Evolutionary conservation across 2,329 filamentous ascomycete genomes (phyloP).

Genomic region (Penicillium oxalicum): DNA sequence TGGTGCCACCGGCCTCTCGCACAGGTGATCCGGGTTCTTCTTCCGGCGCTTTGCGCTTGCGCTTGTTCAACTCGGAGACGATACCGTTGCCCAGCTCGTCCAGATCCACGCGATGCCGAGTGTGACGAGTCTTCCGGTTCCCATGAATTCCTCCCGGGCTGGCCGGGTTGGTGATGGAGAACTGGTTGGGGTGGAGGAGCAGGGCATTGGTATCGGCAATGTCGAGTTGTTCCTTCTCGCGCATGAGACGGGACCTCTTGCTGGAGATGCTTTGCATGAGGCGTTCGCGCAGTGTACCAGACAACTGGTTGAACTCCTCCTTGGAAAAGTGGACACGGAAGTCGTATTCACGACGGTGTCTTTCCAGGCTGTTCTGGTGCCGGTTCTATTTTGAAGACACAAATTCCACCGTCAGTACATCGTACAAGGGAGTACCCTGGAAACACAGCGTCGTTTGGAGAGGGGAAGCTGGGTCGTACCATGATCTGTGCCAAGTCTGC

Average conservation of each 20-base stretch:
- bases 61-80: constrained; percentile 45
- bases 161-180: constrained; percentile 59
- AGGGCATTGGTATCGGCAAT: constrained; percentile 61
- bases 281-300: constrained; percentile 55
- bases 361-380: constrained; percentile 50
- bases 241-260: constrained; percentile 53
- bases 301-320: constrained; percentile 56
- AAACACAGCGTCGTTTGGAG: neutral
- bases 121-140: constrained; percentile 58
- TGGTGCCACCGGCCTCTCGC: constrained; percentile 44
- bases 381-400: constrained; percentile 43
- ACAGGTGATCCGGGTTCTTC: constrained; percentile 56
- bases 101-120: constrained; percentile 51
- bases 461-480: constrained; percentile 47
- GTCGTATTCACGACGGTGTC: constrained; percentile 52
- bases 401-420: constrained; percentile 1
- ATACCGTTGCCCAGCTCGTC: constrained; percentile 48
- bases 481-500: constrained; percentile 72
- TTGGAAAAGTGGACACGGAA: constrained; percentile 58
- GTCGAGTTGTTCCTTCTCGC: constrained; percentile 62
- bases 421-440: neutral
- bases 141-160: constrained; percentile 56
- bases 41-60: constrained; percentile 55
- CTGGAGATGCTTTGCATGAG: constrained; percentile 53
- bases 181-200: constrained; percentile 60